phyloP scores from a whole-genome alignment of 768 basidiomycete species.

The Amanita inopinata region DNA sequence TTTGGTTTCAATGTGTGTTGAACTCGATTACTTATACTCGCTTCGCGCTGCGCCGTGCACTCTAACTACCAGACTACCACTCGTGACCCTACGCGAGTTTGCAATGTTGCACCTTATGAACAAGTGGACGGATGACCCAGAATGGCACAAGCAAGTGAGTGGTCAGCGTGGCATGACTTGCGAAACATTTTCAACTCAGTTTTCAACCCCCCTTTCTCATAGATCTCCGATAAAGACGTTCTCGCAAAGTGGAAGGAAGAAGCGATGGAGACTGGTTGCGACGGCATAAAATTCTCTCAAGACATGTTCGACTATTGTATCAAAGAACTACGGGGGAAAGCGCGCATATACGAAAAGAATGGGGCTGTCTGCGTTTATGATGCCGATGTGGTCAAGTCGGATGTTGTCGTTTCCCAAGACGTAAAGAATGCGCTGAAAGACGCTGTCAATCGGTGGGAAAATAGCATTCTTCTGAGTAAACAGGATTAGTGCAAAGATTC shows the following conservation, averaged over 20 bases:
- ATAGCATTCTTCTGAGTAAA: not conserved
- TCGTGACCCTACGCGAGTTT: conserved; percentile 17
- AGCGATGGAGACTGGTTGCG: not conserved
- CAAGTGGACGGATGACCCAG: conserved; percentile 16
- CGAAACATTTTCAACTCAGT: not conserved
- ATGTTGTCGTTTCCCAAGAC: conserved; percentile 16
- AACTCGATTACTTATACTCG: too few species aligned
- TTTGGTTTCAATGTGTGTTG: too few species aligned
- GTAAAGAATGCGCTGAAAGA: not conserved
- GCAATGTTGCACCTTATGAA: conserved; percentile 19
- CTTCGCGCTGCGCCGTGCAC: too few species aligned
- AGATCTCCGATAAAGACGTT: conserved; percentile 1
- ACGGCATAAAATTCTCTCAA: conserved; percentile 9
- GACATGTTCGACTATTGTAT: conserved; percentile 16
- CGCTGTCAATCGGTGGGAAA: not conserved
- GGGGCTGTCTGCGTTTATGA: conserved; percentile 1
- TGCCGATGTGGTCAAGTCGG: conserved; percentile 20
- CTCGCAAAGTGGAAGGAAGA: not conserved
- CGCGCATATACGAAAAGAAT: conserved; percentile 8
- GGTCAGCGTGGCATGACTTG: not conserved
- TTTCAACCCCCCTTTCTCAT: not conserved
- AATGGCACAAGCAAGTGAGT: conserved; percentile 18
- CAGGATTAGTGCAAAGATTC: conserved; percentile 1
- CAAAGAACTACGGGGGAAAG: conserved; percentile 17
- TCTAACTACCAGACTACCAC: conserved; percentile 10